A percentile compares a stretch with the other conserved stretches of the same genome.
Evolutionary conservation across 148 eudicot genomes (phyloP).

Genomic region (Dianthus caryophyllus): DNA sequence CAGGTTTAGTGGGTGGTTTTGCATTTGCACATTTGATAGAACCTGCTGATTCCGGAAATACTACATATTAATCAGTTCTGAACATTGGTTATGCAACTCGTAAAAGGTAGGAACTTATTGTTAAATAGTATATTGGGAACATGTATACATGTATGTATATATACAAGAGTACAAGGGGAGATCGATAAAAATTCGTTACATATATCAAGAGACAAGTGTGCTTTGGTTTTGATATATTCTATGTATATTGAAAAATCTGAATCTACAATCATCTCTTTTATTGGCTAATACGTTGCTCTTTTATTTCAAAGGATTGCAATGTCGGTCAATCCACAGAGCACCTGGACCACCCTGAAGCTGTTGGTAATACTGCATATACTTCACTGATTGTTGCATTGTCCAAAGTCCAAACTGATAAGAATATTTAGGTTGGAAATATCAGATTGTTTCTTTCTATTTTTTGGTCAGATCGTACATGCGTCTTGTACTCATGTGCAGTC

Average conservation of each 20-base stretch:
- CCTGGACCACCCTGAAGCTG: slow-evolving; percentile 16
- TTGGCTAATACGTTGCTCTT: neutral
- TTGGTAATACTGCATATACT: slow-evolving; percentile 19
- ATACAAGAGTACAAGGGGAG: neutral
- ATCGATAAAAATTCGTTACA: neutral
- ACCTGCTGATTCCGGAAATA: neutral
- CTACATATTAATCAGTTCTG: neutral
- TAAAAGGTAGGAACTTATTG: neutral
- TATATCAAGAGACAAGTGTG: neutral
- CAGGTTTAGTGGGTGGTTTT: neutral
- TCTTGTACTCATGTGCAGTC: neutral
- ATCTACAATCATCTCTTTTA: neutral
- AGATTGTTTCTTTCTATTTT: neutral
- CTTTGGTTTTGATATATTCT: neutral
- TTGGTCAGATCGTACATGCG: slow-evolving; percentile 1
- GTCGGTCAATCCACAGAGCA: slow-evolving; percentile 27
- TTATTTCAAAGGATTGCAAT: slow-evolving; percentile 25
- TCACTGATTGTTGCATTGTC: neutral
- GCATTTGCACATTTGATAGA: neutral
- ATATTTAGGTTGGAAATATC: neutral
- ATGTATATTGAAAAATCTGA: neutral
- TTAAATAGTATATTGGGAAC: neutral
- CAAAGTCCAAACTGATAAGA: neutral
- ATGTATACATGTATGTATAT: neutral
- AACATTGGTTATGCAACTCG: neutral